Conservation (phyloP, 129 eudicot genomes). For the Helianthus tuberosus region DNA sequence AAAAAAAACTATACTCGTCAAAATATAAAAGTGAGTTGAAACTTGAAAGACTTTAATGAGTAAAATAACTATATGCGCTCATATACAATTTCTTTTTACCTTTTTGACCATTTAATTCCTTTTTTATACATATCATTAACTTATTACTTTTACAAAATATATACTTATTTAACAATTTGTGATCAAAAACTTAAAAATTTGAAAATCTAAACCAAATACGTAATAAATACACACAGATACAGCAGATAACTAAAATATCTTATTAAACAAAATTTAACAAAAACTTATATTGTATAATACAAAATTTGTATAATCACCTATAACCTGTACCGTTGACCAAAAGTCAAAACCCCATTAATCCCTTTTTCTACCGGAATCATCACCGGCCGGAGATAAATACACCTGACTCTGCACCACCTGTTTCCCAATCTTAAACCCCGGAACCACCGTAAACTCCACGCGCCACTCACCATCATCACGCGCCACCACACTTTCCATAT, state of each 20-base stretch:
- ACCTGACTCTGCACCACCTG: constrained; percentile 89
- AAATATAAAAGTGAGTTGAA: too few relatives aligned
- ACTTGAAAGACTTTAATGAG: too few relatives aligned
- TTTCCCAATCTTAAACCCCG: constrained; percentile 83
- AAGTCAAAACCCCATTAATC: not conserved
- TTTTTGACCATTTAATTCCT: too few relatives aligned
- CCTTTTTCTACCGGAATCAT: constrained; percentile 2
- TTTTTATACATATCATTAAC: too few relatives aligned
- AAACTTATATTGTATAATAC: not conserved
- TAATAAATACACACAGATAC: not conserved
- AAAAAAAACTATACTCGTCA: too few relatives aligned
- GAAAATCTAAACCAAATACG: not conserved
- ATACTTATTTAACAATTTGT: too few relatives aligned
- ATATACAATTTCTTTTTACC: too few relatives aligned
- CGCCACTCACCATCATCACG: constrained; percentile 23
- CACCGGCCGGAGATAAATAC: constrained; percentile 43
- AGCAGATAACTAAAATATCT: not conserved
- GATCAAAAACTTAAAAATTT: too few relatives aligned
- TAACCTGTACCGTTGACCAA: constrained; percentile 1
- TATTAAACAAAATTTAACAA: not conserved
- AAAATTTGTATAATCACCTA: not conserved
- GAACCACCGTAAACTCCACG: constrained; percentile 93
- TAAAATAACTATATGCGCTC: too few relatives aligned
- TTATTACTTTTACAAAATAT: too few relatives aligned
- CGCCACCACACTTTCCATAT: constrained; percentile 75